Conservation (phyloP, 306 rosid genomes). For the Vigna mungo region DNA sequence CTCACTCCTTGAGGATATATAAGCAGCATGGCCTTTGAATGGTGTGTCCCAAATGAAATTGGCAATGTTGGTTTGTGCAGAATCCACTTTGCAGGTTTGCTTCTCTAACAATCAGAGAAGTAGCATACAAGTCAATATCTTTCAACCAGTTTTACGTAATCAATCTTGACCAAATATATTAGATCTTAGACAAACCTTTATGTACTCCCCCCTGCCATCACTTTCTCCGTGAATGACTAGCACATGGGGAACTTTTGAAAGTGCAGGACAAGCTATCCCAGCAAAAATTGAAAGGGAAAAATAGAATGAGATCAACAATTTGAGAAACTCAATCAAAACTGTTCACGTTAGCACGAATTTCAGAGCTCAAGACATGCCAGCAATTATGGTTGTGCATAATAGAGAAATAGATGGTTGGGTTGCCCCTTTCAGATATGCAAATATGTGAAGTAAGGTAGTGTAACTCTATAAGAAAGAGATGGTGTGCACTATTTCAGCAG, state of each 20-base stretch:
- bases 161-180: slow-evolving; percentile 25
- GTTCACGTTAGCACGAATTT: slow-evolving; percentile 21
- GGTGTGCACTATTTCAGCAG: background rate
- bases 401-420: slow-evolving; percentile 14
- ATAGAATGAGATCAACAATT: slow-evolving; percentile 34
- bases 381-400: background rate
- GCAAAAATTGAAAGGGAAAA: slow-evolving; percentile 36
- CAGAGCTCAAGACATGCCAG: slow-evolving; percentile 29
- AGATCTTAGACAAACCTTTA: slow-evolving; percentile 70
- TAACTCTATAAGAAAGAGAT: background rate
- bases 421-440: slow-evolving; percentile 7
- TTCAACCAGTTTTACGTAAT: slow-evolving; percentile 18
- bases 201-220: slow-evolving; percentile 78
- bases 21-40: slow-evolving; percentile 95
- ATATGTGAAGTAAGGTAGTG: slow-evolving; percentile 3
- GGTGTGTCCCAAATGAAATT: slow-evolving; percentile 96
- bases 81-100: slow-evolving; percentile 83
- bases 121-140: slow-evolving; percentile 26
- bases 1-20: slow-evolving; percentile 93
- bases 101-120: slow-evolving; percentile 61
- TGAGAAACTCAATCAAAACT: slow-evolving; percentile 30
- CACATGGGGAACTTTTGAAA: slow-evolving; percentile 77
- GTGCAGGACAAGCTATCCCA: slow-evolving; percentile 76
- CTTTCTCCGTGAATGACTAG: slow-evolving; percentile 93
- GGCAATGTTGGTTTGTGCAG: slow-evolving; percentile 95